A percentile compares a stretch with the other conserved stretches of the same genome.
phyloP scores from a whole-genome alignment of 2,329 filamentous ascomycete species.

The Botrytis galanthina region DNA sequence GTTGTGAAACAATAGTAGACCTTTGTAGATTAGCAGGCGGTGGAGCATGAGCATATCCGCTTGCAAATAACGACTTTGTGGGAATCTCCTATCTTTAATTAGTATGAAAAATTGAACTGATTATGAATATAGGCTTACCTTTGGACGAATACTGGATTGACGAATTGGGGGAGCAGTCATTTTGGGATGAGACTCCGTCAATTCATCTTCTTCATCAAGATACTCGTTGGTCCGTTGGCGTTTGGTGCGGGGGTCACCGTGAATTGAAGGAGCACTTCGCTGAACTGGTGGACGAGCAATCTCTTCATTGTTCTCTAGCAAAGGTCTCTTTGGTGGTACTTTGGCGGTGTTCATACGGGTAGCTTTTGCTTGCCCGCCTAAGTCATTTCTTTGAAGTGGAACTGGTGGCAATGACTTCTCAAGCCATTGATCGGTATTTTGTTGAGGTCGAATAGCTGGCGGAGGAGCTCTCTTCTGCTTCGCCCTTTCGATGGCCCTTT shows the following conservation, averaged over 20 bases:
- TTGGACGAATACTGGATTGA: constrained; percentile 63
- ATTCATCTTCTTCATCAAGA: constrained; percentile 61
- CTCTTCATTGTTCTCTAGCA: constrained; percentile 63
- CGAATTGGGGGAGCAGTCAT: constrained; percentile 83
- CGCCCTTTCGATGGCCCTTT: constrained; percentile 62
- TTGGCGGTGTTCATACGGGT: constrained; percentile 65
- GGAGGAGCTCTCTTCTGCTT: constrained; percentile 64
- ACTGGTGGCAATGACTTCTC: constrained; percentile 37
- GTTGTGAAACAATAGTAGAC: constrained; percentile 63
- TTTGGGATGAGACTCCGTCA: constrained; percentile 57
- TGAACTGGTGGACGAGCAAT: constrained; percentile 48
- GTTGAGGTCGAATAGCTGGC: constrained; percentile 55
- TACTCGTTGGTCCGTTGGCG: constrained; percentile 75
- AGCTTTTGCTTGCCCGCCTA: constrained; percentile 38
- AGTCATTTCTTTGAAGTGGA: constrained; percentile 32
- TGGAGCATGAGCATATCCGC: constrained; percentile 60
- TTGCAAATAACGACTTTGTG: constrained; percentile 58
- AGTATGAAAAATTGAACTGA: constrained; percentile 34
- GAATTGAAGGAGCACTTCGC: constrained; percentile 59
- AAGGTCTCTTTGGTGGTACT: constrained; percentile 69
- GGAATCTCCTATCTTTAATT: constrained; percentile 53
- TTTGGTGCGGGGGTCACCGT: constrained; percentile 64
- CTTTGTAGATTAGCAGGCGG: constrained; percentile 47
- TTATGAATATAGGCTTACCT: constrained; percentile 40
- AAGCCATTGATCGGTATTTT: constrained; percentile 40